Conservation (phyloP, 1,139 yeast species). For the Blastobotrys apis region DNA sequence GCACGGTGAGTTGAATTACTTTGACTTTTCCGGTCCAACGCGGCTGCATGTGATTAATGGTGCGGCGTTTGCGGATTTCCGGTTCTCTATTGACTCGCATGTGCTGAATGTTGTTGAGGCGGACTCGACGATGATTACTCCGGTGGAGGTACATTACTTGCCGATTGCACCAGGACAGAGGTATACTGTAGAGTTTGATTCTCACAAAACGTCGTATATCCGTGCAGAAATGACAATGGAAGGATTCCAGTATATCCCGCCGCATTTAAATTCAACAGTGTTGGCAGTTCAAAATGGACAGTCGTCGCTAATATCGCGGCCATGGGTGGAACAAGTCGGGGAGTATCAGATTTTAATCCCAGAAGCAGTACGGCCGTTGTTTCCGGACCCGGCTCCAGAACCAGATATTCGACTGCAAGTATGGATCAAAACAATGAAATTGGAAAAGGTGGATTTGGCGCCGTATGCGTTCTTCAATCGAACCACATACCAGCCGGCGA, state of each 20-base stretch:
- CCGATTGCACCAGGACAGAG: constrained; percentile 74
- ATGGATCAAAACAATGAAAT: constrained; percentile 22
- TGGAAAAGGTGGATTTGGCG: constrained; percentile 23
- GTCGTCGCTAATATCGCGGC: no score
- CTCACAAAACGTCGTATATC: constrained; percentile 26
- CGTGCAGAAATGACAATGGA: constrained; percentile 25
- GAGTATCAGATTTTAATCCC: neutral
- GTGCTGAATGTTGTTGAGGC: constrained; percentile 54
- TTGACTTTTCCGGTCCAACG: constrained; percentile 19
- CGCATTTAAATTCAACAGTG: neutral
- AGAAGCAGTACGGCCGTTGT: constrained; percentile 15
- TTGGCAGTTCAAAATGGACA: neutral
- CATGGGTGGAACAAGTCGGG: neutral
- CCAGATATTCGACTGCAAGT: constrained; percentile 21
- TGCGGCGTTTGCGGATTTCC: constrained; percentile 29
- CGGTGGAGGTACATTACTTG: constrained; percentile 50
- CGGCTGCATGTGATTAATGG: constrained; percentile 33
- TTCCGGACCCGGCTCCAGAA: constrained; percentile 16
- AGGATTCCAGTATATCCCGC: constrained; percentile 22
- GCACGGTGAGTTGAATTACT: constrained; percentile 2
- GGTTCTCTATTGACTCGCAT: constrained; percentile 42
- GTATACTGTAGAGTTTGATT: constrained; percentile 53
- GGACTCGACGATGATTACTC: constrained; percentile 68
- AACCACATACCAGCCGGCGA: constrained; percentile 26
- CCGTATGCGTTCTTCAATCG: constrained; percentile 28